Base-by-base conservation (phyloP, 306 rosid genomes). In the Prunus dulcis region DNA sequence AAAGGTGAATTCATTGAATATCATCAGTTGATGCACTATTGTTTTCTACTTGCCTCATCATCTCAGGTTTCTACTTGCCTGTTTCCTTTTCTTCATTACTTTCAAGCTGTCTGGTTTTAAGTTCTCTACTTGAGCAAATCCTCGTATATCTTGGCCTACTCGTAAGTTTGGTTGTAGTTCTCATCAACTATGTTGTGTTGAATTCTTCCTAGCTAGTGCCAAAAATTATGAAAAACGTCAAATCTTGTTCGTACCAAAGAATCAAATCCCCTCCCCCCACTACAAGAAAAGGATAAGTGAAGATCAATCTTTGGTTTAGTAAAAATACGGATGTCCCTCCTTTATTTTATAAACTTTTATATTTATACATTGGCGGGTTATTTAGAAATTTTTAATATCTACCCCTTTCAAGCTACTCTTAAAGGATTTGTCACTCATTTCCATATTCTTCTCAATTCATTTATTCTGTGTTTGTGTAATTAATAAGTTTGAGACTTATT, bases 1-100 rank as follows among this genome's bases (percentile, higher is more conserved):
- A 77, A 85, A 10, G 73, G 89, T 68, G 90, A 82, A 79, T 84
- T 82, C 53, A 80, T 80, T 75, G 91, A 81, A 79, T 91, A 30
- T 34, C 97, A 74, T 83, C 98, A 45, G 93, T 90, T 74, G 96
- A 92, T 80, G 93, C 97, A 52, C 91, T 90, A 74, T 85, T 94
- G 81, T n/a, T n/a, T n/a, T n/a, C n/a, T n/a, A n/a, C n/a, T n/a
- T n/a, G n/a, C 77, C 20, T 50, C 73, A 12, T 73, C 82, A 57
- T 51, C 84, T 78, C 88, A 87, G 90, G 90, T 87, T 67, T 52
- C 8, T 34, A 34, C 41, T 34, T 5, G 41, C 41, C 41, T 34
- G 41, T 34, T 34, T 34, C 22, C 51, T 71, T 49, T 32, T 62
- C 22, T 77, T 23, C 22, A 9, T 53, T 6, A 9, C 27, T 55